phyloP scores from a whole-genome alignment of 2,329 filamentous ascomycete species.

The Ambrosiella beaveri region DNA sequence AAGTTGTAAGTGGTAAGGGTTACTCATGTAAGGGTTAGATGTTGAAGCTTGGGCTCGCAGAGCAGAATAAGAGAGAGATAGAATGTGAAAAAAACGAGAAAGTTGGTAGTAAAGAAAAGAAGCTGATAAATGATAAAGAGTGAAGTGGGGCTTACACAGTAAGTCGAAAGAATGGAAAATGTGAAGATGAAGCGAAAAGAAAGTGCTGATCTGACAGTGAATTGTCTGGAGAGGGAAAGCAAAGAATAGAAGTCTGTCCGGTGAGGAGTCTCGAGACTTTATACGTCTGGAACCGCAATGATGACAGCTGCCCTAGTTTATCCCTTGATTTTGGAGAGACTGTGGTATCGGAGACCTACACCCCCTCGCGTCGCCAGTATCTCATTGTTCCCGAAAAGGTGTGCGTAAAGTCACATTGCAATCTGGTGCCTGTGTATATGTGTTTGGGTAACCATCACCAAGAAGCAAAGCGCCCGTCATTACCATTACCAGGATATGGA shows the following conservation, averaged over 20 bases:
- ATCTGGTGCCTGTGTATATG: too few species aligned
- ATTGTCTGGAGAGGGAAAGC: conserved; percentile 4
- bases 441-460: too few species aligned
- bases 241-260: not conserved
- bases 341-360: too few species aligned
- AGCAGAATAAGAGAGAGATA: not conserved
- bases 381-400: too few species aligned
- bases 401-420: too few species aligned
- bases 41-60: not conserved
- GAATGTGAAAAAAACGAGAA: not conserved
- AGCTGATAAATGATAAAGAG: not conserved
- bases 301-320: not conserved
- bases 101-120: not conserved
- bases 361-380: too few species aligned
- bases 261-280: not conserved
- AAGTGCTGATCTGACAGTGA: conserved; percentile 1
- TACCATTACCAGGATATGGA: too few species aligned
- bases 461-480: too few species aligned
- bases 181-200: conserved; percentile 3
- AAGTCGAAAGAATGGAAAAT: conserved; percentile 3
- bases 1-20: not conserved
- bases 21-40: not conserved
- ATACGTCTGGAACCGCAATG: not conserved
- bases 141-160: conserved; percentile 8
- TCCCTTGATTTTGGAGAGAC: too few species aligned